Percentiles rank a stretch among this genome's conserved stretches.
phyloP scores from a whole-genome alignment of 169 alveolate species.

The Perkinsus olseni region DNA sequence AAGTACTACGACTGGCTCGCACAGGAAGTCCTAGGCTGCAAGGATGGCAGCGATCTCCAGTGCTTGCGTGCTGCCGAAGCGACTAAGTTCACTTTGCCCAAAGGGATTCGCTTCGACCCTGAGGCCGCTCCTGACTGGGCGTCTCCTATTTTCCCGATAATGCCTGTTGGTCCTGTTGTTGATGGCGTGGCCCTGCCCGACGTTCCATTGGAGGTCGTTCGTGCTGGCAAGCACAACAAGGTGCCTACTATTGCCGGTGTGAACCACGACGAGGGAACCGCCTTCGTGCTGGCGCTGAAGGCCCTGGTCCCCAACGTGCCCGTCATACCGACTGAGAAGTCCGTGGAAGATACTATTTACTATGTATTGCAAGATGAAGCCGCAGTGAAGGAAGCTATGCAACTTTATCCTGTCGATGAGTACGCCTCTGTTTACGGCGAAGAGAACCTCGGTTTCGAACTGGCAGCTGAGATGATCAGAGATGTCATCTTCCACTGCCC shows the following conservation, averaged over 20 bases:
- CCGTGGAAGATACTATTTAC: background rate
- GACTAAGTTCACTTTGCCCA: background rate
- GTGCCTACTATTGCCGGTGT: background rate
- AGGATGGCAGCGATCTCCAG: background rate
- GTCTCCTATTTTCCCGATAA: background rate
- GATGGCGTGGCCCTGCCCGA: background rate
- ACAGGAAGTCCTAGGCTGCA: background rate
- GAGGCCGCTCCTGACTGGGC: background rate
- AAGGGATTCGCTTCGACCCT: background rate
- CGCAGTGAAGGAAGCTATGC: background rate
- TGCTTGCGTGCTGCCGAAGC: background rate
- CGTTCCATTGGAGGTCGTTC: background rate
- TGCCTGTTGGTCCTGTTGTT: background rate
- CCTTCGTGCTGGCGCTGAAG: background rate
- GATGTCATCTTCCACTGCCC: background rate
- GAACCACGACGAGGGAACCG: background rate
- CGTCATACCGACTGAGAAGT: background rate
- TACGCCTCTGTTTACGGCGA: background rate
- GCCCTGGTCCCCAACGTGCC: background rate
- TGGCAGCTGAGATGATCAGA: background rate
- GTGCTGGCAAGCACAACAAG: background rate
- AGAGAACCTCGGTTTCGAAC: background rate
- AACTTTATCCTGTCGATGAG: background rate
- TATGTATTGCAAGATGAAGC: background rate
- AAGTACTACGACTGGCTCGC: background rate